These are phyloP conservation scores for Clonostachys sp. DNA, from an alignment of 2,329 filamentous ascomycete species.

Conservation along the genomic window DNA sequence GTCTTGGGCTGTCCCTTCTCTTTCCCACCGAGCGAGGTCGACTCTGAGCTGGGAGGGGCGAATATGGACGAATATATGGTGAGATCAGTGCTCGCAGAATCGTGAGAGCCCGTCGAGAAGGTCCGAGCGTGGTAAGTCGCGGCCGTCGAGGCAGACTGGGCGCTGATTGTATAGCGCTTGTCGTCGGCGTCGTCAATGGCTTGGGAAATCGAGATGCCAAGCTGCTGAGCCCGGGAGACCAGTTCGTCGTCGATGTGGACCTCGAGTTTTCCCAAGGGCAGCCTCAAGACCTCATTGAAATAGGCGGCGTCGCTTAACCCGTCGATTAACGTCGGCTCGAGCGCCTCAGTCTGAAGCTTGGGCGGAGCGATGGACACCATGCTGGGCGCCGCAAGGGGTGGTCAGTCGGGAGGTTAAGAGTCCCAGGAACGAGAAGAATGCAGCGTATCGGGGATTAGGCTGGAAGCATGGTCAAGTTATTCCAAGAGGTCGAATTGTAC, in stretches of 20 bases:
- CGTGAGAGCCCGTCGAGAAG: conserved; percentile 36
- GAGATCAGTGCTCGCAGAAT: conserved; percentile 31
- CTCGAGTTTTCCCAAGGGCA: conserved; percentile 26
- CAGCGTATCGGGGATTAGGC: background rate
- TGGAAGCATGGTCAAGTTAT: no score
- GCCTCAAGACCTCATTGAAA: conserved; percentile 29
- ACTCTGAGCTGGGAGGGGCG: conserved; percentile 11
- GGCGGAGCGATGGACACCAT: background rate
- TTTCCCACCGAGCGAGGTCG: conserved; percentile 2
- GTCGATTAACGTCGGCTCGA: conserved; percentile 17
- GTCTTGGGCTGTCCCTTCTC: conserved; percentile 22
- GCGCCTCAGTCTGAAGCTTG: conserved; percentile 5
- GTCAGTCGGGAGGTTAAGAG: background rate
- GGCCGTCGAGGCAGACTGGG: conserved; percentile 35
- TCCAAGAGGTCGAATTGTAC: no score
- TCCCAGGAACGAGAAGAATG: background rate
- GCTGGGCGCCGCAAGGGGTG: background rate
- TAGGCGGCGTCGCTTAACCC: conserved; percentile 25
- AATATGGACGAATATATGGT: conserved; percentile 38
- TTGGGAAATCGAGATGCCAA: conserved; percentile 24
- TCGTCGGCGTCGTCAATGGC: conserved; percentile 12
- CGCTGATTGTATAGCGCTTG: conserved; percentile 28
- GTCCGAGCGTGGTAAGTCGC: conserved; percentile 34
- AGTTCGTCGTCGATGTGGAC: conserved; percentile 29
- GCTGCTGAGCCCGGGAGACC: conserved; percentile 22